These are phyloP conservation scores for Teunomyces barrocoloradensis DNA, from an alignment of 805 yeast genomes.

Conservation along the genomic window DNA sequence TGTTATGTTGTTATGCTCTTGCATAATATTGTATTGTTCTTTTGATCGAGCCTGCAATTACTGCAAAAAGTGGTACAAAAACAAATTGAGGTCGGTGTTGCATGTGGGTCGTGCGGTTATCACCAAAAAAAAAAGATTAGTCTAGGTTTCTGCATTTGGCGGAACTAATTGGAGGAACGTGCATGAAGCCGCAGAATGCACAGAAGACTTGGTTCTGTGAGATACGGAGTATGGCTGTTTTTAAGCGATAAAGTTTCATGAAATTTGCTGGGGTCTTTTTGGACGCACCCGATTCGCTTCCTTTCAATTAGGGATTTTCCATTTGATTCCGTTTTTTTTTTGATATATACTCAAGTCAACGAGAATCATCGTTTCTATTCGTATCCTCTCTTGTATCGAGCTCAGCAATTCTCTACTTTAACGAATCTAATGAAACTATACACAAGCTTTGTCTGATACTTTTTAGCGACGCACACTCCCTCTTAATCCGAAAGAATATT, in stretches of 20 bases:
- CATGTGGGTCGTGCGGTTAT: not conserved
- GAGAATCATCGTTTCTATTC: too few relatives aligned
- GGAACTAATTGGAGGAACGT: not conserved
- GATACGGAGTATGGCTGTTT: not conserved
- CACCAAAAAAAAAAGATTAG: not conserved
- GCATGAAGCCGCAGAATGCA: not conserved
- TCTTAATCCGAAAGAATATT: not conserved
- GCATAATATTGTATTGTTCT: not conserved
- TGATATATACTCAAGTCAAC: too few relatives aligned
- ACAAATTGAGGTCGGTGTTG: not conserved
- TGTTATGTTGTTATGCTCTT: not conserved
- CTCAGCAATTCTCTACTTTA: too few relatives aligned
- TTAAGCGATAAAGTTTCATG: not conserved
- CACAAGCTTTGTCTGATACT: not conserved
- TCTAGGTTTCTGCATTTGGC: not conserved
- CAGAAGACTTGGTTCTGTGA: not conserved
- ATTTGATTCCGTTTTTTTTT: too few relatives aligned
- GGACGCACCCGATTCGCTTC: not conserved
- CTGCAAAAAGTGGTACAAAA: conserved; percentile 7
- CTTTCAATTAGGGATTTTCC: not conserved
- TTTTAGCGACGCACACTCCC: not conserved
- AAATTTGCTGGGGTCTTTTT: not conserved
- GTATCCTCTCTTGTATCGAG: too few relatives aligned
- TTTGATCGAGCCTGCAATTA: conserved; percentile 2
- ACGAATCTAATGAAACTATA: not conserved